phyloP scores from a whole-genome alignment of 2,329 filamentous ascomycete species.

The Hypoxylon sp. region DNA sequence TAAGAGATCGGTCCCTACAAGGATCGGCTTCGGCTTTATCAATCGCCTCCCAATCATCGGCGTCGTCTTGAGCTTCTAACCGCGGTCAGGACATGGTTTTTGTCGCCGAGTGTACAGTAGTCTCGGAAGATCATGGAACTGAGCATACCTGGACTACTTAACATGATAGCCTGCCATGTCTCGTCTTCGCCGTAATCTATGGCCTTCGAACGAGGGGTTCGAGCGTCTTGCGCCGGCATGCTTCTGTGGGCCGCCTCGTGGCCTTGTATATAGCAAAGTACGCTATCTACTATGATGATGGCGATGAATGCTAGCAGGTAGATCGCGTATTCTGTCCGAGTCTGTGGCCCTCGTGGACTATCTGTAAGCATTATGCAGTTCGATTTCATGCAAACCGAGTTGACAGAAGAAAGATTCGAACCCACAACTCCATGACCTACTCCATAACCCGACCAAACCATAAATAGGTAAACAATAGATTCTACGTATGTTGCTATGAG shows the following conservation, averaged over 20 bases:
- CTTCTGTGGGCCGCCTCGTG: background rate
- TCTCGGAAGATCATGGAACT: background rate
- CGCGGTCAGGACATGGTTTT: background rate
- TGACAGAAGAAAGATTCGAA: background rate
- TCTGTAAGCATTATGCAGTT: background rate
- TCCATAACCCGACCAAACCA: background rate
- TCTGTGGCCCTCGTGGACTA: background rate
- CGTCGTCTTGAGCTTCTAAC: background rate
- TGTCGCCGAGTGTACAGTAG: background rate
- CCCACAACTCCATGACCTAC: background rate
- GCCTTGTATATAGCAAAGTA: background rate
- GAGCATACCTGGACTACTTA: background rate
- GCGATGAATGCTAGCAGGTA: background rate
- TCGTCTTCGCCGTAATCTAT: background rate
- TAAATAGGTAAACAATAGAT: background rate
- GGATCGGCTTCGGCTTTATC: background rate
- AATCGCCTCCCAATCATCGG: conserved; percentile 2
- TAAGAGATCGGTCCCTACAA: conserved; percentile 1
- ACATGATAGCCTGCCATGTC: background rate
- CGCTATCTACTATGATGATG: background rate
- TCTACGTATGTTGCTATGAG: background rate
- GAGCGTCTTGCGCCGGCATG: background rate
- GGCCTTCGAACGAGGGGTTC: background rate
- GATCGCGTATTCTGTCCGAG: background rate
- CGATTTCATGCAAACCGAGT: background rate